Base-by-base conservation (phyloP, 495 filamentous ascomycete species). In the Tetracladium setigerum region DNA sequence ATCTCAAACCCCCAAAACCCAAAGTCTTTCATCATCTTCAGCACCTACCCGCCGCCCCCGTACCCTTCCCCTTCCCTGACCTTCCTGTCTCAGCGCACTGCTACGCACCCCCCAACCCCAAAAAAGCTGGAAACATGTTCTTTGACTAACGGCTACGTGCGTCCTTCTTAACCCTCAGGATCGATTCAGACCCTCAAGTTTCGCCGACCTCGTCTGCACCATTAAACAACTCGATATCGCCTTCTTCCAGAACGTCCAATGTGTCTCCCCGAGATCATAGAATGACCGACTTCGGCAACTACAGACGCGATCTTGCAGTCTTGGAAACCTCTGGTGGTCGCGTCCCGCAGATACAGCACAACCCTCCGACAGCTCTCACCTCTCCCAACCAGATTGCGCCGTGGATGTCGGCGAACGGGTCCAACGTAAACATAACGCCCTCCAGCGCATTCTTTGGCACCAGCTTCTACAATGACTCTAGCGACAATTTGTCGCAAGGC, bases 251-350 rank as follows among this genome's bases (percentile, higher is more conserved):
- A 37, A 58, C 67, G 46, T 68, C 71, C 42, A 71, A 65, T 55
- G 60, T 63, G 43, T 69, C 74, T 46, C 62, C 67, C 18, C 69
- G 70, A 59, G 72, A 62, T 41, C 65, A 63, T 56, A 61, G 71
- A 42, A 67, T 75, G 69, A 72, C 63, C 58, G 76, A 79, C 46
- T 70, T 84, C 49, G 67, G 69, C 54, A 77, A 79, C 58, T 80
- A 87, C 56, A 78, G 82, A 50, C 80, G 81, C 60, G 81, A 86
- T 47, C 74, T 87, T n/a, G 75, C 80, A 39, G 79, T 82, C 18
- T 66, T 86, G 39, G 80, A 85, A 41, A 77, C 76, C 34, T 69
- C 72, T 45, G 73, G 69, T 54, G 72, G 68, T 44, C 71, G 71
- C 55, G 63, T 67, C 63, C 73, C 67, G 42, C 69, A 66, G 62